Evolutionary conservation across 441 rosid species (phyloP).

Genomic region (Populus hybrid): DNA sequence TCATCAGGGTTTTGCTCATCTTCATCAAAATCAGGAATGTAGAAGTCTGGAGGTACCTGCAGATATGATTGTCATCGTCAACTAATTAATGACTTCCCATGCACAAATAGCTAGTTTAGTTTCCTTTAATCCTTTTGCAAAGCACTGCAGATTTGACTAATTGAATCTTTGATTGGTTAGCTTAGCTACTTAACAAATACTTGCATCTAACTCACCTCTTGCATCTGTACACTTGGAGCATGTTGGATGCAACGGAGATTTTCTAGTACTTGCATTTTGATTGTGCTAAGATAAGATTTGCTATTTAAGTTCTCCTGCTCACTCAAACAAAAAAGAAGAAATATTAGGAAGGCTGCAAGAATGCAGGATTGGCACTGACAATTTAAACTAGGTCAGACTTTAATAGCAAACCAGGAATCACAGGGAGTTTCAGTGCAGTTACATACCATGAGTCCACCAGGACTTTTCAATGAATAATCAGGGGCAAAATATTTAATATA

Average conservation of each 20-base stretch:
- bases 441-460: slow-evolving; percentile 78
- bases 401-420: neutral
- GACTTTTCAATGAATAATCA: slow-evolving; percentile 77
- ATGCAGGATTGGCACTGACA: neutral
- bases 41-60: slow-evolving; percentile 97
- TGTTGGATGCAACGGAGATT: slow-evolving; percentile 88
- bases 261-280: slow-evolving; percentile 87
- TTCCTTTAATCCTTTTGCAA: neutral
- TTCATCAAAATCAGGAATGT: slow-evolving; percentile 90
- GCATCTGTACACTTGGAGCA: slow-evolving; percentile 96
- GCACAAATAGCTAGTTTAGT: neutral
- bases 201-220: slow-evolving; percentile 58
- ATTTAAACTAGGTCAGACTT: neutral
- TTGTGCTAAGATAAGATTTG: slow-evolving; percentile 77
- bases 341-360: neutral
- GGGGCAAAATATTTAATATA: slow-evolving; percentile 89
- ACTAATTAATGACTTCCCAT: neutral
- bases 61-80: slow-evolving; percentile 6
- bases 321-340: slow-evolving; percentile 11
- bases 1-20: slow-evolving; percentile 88
- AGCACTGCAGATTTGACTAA: neutral
- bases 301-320: slow-evolving; percentile 87
- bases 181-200: neutral
- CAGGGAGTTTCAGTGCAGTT: neutral
- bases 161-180: slow-evolving; percentile 1